phyloP scores from a whole-genome alignment of 139 green algal genomes.

The Zygnema circumcarinatum region DNA sequence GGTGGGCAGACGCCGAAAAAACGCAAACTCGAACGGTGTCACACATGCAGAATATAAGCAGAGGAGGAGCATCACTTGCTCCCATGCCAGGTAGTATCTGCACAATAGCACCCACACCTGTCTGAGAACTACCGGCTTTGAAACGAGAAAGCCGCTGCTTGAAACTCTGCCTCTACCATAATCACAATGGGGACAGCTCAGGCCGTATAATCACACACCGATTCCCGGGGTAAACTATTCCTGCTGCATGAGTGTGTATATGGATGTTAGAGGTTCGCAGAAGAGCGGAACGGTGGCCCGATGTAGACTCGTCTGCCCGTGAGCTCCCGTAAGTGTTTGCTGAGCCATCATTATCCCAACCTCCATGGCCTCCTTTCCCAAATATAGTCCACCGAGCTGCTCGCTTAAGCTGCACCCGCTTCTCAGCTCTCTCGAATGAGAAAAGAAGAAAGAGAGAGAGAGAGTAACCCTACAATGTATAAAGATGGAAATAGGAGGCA shows the following conservation, averaged over 20 bases:
- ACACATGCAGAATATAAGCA: constrained; percentile 25
- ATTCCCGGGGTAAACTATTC: too few species aligned
- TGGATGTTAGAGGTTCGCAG: too few species aligned
- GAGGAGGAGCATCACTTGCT: constrained; percentile 32
- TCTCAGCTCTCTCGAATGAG: neutral
- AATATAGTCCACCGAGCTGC: neutral
- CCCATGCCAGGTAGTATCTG: constrained; percentile 29
- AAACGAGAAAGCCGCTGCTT: neutral
- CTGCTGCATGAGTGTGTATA: too few species aligned
- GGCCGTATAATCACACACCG: too few species aligned
- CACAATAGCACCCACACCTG: neutral
- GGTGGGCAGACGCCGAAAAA: constrained; percentile 7
- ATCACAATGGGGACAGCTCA: too few species aligned
- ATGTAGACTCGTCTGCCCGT: neutral
- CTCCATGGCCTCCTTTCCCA: neutral
- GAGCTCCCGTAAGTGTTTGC: neutral
- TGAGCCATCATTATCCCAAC: neutral
- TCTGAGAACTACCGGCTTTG: neutral
- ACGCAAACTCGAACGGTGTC: constrained; percentile 49
- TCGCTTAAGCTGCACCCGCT: neutral
- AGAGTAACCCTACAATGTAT: neutral
- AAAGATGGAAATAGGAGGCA: neutral
- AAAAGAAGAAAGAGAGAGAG: neutral
- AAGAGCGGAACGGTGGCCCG: too few species aligned
- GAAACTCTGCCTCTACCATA: too few species aligned